Base-by-base conservation (phyloP, 257 asterid genomes). In the Solanum etuberosum region DNA sequence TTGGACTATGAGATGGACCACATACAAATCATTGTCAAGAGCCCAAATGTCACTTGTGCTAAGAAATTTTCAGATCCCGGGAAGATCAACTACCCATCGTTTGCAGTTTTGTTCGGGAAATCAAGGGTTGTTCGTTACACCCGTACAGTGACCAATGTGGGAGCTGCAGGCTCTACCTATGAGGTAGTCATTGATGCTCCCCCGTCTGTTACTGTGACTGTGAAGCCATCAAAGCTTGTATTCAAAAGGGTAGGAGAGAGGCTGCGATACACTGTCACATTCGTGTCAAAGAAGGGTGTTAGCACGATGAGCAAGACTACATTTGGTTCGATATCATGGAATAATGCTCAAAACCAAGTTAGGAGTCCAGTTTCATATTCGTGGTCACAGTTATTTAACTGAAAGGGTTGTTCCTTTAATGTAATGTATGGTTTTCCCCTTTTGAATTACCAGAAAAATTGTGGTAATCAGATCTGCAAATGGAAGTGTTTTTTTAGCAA, bases 61-160 rank as follows among this genome's bases (percentile, higher is more conserved):
- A 90, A 87, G 89, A 94, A 88, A 68, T 91, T 92, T 81, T 74
- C 72, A 0, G 93, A 94, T 70, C 99, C 99, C 0, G 97, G 99
- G 29, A 97, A 94, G 92, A 94, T 96, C 59, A 96, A 96, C 91
- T 96, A 96, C 72, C 99, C 99, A 0, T 96, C 98, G 0, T 96
- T 96, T 92, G 94, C 99, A 0, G 93, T 93, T 38, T 48, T 94
- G 84, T 96, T 96, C 0, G 92, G 93, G 89, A 91, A 89, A 86
- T 92, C 98, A 1, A 91, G 96, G 86, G 96, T 92, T 32, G 97
- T 92, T 5, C 82, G 95, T 38, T 96, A 94, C 93, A 91, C 95
- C 38, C 92, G 98, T 0, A 88, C 34, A 61, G 87, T 96, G 89
- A 94, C 96, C 18, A 96, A 96, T 34, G 99, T 96, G n/a, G 99